Base-by-base conservation (phyloP, 1,284 basidiomycete genomes). In the Serendipita sp. region DNA sequence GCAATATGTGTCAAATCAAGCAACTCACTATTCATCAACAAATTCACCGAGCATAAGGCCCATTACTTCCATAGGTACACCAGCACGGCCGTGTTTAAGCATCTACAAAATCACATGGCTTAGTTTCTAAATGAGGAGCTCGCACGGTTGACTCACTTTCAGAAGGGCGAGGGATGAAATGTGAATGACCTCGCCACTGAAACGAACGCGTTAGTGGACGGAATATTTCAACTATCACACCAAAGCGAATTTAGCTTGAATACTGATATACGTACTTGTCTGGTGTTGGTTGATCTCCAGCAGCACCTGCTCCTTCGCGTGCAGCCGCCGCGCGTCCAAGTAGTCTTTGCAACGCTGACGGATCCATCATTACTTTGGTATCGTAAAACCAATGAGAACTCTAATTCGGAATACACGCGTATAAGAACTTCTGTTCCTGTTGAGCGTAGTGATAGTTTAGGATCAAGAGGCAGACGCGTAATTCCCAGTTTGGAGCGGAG, bases 51-150 rank as follows among this genome's bases (percentile, higher is more conserved):
- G 81, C 91, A 99, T 95, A 64, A 99, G 83, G 68, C 96, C 96
- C 96, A 99, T 99, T 69, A 99, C 96, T 76, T 99, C 96, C 91
- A 99, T 96, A 10, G 96, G 96, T 42, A 99, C 96, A 68, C 96
- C 96, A 34, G 96, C 95, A 62, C 96, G 86, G 17, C 96, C 96
- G 72, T 99, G 96, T 76, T 99, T 99, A 68, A 99, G 80, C 96
- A 99, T 99, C 93, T 97, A 68, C 32, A 62, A 50, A 53, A 32
- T 22, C 32, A 42, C 60, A 4, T 4, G 4, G 2, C 13, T 13
- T 44, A 44, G 17, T 10, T 35, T 38, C 3, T 8, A 13, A 32
- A 22, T 15, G 35, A 13, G 8, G 26, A n/a, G 26, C 38, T 41
- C 38, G 6, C 13, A 41, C 38, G 38, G 38, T 62, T 63, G 55